Evolutionary conservation across 768 basidiomycete species (phyloP).

Genomic region (Xerocomus potaroensis): DNA sequence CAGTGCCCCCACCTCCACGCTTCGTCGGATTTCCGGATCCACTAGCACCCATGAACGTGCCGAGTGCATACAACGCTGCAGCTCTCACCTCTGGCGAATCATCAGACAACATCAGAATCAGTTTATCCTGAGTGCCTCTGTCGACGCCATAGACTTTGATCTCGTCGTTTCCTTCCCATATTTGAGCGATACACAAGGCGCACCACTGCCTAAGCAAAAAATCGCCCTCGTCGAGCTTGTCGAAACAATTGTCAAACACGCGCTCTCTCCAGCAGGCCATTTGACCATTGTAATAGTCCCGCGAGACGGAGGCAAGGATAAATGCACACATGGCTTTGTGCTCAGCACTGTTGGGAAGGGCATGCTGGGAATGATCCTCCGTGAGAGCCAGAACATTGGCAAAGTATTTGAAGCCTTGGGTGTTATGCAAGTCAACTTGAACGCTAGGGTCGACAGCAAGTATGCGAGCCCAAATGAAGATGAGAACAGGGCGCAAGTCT

Average conservation of each 20-base stretch:
- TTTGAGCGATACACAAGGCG: conserved; percentile 86
- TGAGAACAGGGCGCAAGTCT: conserved; percentile 94
- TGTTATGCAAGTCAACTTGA: conserved; percentile 82
- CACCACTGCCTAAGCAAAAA: conserved; percentile 94
- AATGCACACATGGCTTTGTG: conserved; percentile 99
- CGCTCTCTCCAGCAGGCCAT: conserved; percentile 74
- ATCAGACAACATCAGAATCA: conserved; percentile 75
- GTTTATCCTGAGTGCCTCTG: conserved; percentile 73
- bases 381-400: conserved; percentile 67
- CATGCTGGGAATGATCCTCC: conserved; percentile 49
- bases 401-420: conserved; percentile 82
- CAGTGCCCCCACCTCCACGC: conserved; percentile 80
- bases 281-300: conserved; percentile 88
- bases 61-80: conserved; percentile 86
- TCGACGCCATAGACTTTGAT: conserved; percentile 82
- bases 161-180: conserved; percentile 93
- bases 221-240: conserved; percentile 82
- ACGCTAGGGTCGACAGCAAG: conserved; percentile 94
- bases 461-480: conserved; percentile 99
- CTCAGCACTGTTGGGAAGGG: conserved; percentile 90
- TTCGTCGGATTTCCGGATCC: conserved; percentile 65
- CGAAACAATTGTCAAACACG: conserved; percentile 86
- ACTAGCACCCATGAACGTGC: conserved; percentile 89
- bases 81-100: conserved; percentile 91
- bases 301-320: conserved; percentile 83